Evolutionary conservation across 441 rosid genomes (phyloP), one percentile per base, ranked within the genome.

Genomic region (Daphne laureola): DNA sequence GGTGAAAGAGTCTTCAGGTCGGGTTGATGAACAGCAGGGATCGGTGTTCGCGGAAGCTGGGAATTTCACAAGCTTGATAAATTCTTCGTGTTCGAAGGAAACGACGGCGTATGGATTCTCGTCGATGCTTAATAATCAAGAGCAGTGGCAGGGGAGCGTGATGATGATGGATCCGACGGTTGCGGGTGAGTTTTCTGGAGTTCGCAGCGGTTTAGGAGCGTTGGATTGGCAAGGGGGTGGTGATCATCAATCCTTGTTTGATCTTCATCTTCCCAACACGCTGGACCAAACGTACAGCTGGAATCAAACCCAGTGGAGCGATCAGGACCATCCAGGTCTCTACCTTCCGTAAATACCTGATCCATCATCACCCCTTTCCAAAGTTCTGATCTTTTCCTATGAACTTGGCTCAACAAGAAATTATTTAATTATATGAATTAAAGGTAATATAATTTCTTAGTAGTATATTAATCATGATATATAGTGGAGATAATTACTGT

Each of bases 281-380:
- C 78, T 70, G 58, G 97, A 86, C 79, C 95, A 80, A 57, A 65
- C 81, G 5, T 86, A 80, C n/a, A n/a, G n/a, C 79, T 90, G 95
- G 97, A 74, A 77, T 69, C 93, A 79, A 49, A 76, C 67, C 65
- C 97, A 80, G 58, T 90, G 93, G 90, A 65, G 54, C 50, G 90
- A 82, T 69, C 84, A 77, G 51, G 83, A 86, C 69, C 84, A 78
- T 25, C 48, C 75, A 16, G 67, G 59, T 67, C 81, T 81, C 15
- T 82, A 78, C 56, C 83, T 90, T 59, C 97, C 95, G 72, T 86
- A 69, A 62, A 57, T 56, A 36, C 41, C 44, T 51, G 16, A 14
- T 21, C 25, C 25, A 21, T 21, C 25, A 21, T 21, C 25, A 21
- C 25, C 25, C 3, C 25, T 21, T 21, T 21, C 25, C 25, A 21